Evolutionary conservation across 106 monocot genomes (phyloP).

Genomic region (Gastrodia elata): DNA sequence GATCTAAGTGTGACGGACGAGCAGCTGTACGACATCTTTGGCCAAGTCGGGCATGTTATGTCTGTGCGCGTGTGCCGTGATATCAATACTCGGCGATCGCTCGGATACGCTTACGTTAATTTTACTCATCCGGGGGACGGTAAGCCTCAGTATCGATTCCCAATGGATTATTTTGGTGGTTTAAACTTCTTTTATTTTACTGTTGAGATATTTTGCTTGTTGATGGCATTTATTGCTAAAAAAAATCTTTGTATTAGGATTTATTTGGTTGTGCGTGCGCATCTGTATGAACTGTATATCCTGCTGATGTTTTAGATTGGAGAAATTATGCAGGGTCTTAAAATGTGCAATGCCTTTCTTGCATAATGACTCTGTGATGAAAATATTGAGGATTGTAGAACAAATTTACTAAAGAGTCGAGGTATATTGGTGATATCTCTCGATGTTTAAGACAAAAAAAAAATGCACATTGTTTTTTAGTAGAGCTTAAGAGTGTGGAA

Average conservation of each 20-base stretch:
- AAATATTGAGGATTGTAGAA: no score
- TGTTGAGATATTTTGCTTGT: neutral
- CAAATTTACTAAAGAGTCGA: no score
- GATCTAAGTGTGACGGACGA: constrained; percentile 62
- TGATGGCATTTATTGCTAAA: neutral
- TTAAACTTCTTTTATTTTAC: neutral
- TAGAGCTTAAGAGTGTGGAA: no score
- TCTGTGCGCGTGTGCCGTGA: constrained; percentile 87
- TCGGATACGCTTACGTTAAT: constrained; percentile 93
- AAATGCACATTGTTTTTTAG: no score
- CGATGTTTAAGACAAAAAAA: no score
- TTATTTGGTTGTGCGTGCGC: neutral
- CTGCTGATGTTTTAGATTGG: neutral
- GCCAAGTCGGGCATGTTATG: constrained; percentile 55
- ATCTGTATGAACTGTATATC: neutral
- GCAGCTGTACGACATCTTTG: constrained; percentile 69
- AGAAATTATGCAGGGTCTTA: neutral
- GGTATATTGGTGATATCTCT: no score
- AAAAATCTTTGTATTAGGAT: neutral
- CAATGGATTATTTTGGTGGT: neutral
- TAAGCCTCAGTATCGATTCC: constrained; percentile 18
- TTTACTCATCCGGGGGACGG: constrained; percentile 54
- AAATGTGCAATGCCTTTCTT: neutral
- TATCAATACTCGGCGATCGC: constrained; percentile 49
- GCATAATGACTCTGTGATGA: no score